Conservation (phyloP, 805 yeast species). For the Yamadazyma insecticola region DNA sequence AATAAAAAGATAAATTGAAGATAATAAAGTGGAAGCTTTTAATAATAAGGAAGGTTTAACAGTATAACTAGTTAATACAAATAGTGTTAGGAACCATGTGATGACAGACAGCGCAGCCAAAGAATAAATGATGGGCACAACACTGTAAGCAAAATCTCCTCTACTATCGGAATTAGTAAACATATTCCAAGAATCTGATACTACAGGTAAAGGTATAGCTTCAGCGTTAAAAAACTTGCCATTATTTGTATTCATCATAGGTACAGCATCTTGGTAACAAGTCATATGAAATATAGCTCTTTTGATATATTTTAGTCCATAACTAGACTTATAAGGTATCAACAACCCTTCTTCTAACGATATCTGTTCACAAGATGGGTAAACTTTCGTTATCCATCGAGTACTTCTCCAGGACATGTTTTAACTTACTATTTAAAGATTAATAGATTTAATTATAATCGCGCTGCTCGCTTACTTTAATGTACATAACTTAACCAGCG, state of each 20-base stretch:
- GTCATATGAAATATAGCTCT: conserved; percentile 24
- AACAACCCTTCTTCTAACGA: conserved; percentile 29
- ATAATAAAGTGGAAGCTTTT: conserved; percentile 45
- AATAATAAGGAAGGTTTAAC: conserved; percentile 55
- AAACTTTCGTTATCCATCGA: conserved; percentile 17
- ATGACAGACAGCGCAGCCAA: conserved; percentile 62
- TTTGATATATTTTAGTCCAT: conserved; percentile 18
- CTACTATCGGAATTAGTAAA: conserved; percentile 28
- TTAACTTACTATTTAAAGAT: too few relatives aligned
- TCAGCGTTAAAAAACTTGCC: conserved; percentile 25
- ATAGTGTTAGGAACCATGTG: conserved; percentile 56
- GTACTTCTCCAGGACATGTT: conserved; percentile 36
- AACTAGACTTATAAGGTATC: conserved; percentile 19
- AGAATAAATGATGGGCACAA: conserved; percentile 60
- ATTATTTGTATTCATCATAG: conserved; percentile 36
- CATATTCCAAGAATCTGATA: conserved; percentile 44
- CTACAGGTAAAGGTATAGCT: conserved; percentile 36
- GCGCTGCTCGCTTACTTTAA: too few relatives aligned
- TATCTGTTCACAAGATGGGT: conserved; percentile 28
- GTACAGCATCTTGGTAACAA: conserved; percentile 27
- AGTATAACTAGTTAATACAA: conserved; percentile 61
- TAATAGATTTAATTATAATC: too few relatives aligned
- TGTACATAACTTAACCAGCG: too few relatives aligned
- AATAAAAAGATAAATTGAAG: conserved; percentile 52
- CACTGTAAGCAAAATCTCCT: conserved; percentile 50